Evolutionary conservation across 257 asterid species (phyloP), one percentile per base, ranked within the genome.

Genomic region (Ballota nigra): DNA sequence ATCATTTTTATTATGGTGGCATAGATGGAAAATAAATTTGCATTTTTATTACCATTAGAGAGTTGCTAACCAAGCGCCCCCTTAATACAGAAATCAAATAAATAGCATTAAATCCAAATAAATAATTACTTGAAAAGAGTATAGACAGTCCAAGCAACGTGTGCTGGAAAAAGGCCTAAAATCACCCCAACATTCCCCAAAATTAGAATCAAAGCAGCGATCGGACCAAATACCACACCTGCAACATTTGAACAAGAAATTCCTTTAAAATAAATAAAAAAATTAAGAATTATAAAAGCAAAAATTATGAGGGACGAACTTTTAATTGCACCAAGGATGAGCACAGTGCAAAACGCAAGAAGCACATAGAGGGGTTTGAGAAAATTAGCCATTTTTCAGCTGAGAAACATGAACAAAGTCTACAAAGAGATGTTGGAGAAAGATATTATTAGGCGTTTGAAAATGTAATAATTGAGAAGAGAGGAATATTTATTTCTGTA

Each of bases 81-180:
- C n/a, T n/a, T n/a, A n/a, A 18, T 26, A 20, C 13, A 36, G 43
- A 4, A 31, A 71, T 36, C 19, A 74, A 71, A 70, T 69, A 22
- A 12, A 23, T 43, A 64, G 3, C 59, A 62, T 18, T 34, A 59
- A 63, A 75, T 43, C 51, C 52, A 43, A 12, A 5, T 13, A 45
- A 45, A 56, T 33, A 58, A 55, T 69, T 85, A 94, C 99, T 85
- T 91, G 92, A 85, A 40, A 81, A 94, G 83, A 77, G 97, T 77
- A 65, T 89, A 88, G 24, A 90, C 81, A 16, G 99, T 89, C 97
- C 99, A 94, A 60, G 81, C 75, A 78, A 86, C 81, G 83, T 91
- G 99, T n/a, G 96, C 90, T 24, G 99, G 99, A 33, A 94, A 88
- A 47, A 91, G 91, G 31, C 89, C 94, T 69, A 94, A 80, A 82